A percentile compares a stretch with the other conserved stretches of the same genome.
Conservation (phyloP, 2,329 filamentous ascomycete species). For the Furcasterigmium sp. region DNA sequence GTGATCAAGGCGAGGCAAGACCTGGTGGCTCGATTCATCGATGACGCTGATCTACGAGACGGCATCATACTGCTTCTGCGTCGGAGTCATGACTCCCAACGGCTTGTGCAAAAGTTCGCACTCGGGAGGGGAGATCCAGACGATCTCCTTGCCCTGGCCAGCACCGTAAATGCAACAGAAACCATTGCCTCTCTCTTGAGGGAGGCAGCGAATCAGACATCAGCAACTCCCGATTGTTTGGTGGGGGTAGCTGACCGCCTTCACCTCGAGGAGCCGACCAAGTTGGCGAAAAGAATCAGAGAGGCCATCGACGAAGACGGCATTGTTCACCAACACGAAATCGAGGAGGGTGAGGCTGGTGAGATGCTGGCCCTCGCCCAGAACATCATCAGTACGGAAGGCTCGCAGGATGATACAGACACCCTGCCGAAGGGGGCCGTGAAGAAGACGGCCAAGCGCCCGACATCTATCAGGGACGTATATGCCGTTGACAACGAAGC, state of each 20-base stretch:
- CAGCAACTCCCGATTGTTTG: slow-evolving; percentile 28
- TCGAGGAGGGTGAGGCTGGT: slow-evolving; percentile 66
- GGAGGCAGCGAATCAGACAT: slow-evolving; percentile 11
- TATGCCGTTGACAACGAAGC: slow-evolving; percentile 56
- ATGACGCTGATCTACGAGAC: slow-evolving; percentile 63
- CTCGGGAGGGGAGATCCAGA: slow-evolving; percentile 88
- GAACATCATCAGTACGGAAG: slow-evolving; percentile 63
- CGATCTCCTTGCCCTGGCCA: slow-evolving; percentile 78
- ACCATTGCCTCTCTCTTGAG: slow-evolving; percentile 52
- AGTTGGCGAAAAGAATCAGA: slow-evolving; percentile 66
- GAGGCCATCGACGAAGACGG: slow-evolving; percentile 89
- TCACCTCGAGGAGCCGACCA: slow-evolving; percentile 58
- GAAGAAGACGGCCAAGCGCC: slow-evolving; percentile 38
- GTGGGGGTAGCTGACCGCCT: slow-evolving; percentile 50
- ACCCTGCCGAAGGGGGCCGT: slow-evolving; percentile 45
- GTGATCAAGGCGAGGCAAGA: slow-evolving; percentile 77
- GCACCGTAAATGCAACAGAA: slow-evolving; percentile 70
- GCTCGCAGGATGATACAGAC: slow-evolving; percentile 49
- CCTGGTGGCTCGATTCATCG: slow-evolving; percentile 71
- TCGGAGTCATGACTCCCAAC: slow-evolving; percentile 77
- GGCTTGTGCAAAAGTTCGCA: slow-evolving; percentile 90
- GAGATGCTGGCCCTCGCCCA: slow-evolving; percentile 70
- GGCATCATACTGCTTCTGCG: slow-evolving; percentile 63
- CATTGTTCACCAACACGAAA: slow-evolving; percentile 71
- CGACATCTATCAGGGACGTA: slow-evolving; percentile 45